These are phyloP conservation scores for Aaosphaeria arxii DNA, from an alignment of 2,329 filamentous ascomycete species.

Conservation along the genomic window DNA sequence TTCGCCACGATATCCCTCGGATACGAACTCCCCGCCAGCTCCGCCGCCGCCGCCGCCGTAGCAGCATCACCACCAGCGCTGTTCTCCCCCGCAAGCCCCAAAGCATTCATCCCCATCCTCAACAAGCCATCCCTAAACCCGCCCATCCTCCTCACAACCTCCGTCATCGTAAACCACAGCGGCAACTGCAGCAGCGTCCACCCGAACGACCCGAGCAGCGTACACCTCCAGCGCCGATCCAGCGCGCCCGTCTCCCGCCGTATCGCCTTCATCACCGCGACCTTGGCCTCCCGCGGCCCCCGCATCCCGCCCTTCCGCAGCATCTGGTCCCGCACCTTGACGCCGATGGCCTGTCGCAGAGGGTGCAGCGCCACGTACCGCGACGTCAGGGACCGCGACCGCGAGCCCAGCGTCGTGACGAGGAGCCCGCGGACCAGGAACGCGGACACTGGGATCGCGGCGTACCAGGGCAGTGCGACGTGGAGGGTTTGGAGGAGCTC, in stretches of 20 bases:
- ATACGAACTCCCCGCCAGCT: neutral
- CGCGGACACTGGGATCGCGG: conserved; percentile 54
- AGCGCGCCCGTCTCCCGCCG: conserved; percentile 19
- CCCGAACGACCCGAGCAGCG: conserved; percentile 16
- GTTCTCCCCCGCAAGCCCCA: conserved; percentile 4
- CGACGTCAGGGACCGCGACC: conserved; percentile 36
- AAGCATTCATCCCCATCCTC: conserved; percentile 15
- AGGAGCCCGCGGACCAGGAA: conserved; percentile 49
- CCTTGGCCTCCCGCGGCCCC: conserved; percentile 13
- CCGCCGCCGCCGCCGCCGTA: neutral
- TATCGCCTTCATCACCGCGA: conserved; percentile 10
- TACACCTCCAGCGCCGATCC: conserved; percentile 29
- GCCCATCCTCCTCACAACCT: conserved; percentile 35
- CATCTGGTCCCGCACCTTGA: conserved; percentile 19
- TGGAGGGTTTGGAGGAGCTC: conserved; percentile 52
- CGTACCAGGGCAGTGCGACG: conserved; percentile 53
- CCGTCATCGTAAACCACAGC: conserved; percentile 36
- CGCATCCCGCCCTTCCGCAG: conserved; percentile 17
- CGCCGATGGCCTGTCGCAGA: conserved; percentile 28
- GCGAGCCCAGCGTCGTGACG: conserved; percentile 46
- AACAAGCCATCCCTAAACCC: conserved; percentile 28
- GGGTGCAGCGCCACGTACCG: conserved; percentile 45
- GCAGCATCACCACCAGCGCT: neutral
- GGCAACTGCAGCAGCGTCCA: conserved; percentile 34
- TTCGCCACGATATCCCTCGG: conserved; percentile 3